Evolutionary conservation across 225 moss, liverwort and hornwort genomes (phyloP).

Genomic region (Physcomitrellopsis africana): DNA sequence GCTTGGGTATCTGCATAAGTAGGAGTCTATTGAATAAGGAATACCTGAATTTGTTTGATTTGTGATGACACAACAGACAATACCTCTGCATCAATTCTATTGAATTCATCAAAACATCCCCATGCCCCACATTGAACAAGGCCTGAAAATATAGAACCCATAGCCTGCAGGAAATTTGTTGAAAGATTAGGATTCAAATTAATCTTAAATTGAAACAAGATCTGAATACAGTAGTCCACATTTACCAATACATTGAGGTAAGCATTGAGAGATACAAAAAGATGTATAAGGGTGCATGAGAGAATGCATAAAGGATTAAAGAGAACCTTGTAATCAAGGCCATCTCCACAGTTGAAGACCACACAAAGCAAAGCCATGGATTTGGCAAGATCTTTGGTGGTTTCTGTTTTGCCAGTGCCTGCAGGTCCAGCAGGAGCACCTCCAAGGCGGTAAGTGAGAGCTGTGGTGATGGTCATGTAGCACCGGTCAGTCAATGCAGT

Average conservation of each 20-base stretch:
- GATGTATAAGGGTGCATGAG: too few species aligned
- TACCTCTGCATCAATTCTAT: slow-evolving; percentile 87
- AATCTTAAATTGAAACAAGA: too few species aligned
- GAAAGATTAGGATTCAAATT: too few species aligned
- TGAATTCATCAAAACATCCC: slow-evolving; percentile 96
- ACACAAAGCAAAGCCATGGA: slow-evolving; percentile 89
- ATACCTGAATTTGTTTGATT: slow-evolving; percentile 84
- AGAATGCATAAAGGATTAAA: too few species aligned
- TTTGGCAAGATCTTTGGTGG: slow-evolving; percentile 81
- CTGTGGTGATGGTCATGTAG: slow-evolving; percentile 83
- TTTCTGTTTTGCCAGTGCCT: slow-evolving; percentile 81
- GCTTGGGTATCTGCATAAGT: too few species aligned
- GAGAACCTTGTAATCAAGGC: slow-evolving; percentile 79
- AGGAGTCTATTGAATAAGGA: too few species aligned
- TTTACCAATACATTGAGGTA: too few species aligned
- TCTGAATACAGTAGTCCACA: too few species aligned
- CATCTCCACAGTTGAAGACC: slow-evolving; percentile 87
- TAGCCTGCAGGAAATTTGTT: slow-evolving; percentile 45
- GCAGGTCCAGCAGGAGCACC: slow-evolving; percentile 83
- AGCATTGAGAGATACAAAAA: too few species aligned
- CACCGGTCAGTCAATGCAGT: slow-evolving; percentile 84
- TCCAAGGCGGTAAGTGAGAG: slow-evolving; percentile 75
- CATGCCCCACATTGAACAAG: slow-evolving; percentile 91
- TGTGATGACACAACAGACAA: slow-evolving; percentile 84
- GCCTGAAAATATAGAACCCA: slow-evolving; percentile 88